Conservation (phyloP, 345 rosid species). For the Aquilaria malaccensis region DNA sequence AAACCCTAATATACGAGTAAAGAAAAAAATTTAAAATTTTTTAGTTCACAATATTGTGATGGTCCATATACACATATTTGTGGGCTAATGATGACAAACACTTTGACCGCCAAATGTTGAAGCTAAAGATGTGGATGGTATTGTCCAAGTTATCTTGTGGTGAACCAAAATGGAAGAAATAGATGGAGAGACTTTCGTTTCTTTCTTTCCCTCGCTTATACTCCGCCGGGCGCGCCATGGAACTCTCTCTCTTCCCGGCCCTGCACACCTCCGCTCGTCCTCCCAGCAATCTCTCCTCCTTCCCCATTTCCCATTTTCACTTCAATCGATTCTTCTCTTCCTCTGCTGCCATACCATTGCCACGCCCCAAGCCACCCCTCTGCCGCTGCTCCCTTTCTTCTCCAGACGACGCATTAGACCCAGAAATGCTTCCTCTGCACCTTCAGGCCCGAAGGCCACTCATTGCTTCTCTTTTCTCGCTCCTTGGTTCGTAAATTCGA, state of each 20-base stretch:
- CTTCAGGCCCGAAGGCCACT: conserved; percentile 53
- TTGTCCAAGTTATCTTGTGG: too few relatives aligned
- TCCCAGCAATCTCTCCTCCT: conserved; percentile 21
- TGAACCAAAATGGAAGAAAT: too few relatives aligned
- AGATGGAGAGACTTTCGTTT: too few relatives aligned
- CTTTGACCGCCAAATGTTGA: too few relatives aligned
- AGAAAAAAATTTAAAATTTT: too few relatives aligned
- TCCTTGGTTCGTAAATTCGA: conserved; percentile 28
- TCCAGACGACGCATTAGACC: conserved; percentile 20
- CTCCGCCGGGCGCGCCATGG: conserved; percentile 29
- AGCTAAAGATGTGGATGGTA: too few relatives aligned
- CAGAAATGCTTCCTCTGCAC: conserved; percentile 14
- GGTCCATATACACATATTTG: too few relatives aligned
- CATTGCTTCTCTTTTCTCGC: conserved; percentile 49
- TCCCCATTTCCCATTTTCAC: conserved; percentile 7
- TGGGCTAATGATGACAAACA: too few relatives aligned
- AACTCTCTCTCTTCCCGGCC: conserved; percentile 32
- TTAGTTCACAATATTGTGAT: too few relatives aligned
- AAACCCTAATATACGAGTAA: too few relatives aligned
- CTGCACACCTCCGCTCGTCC: conserved; percentile 23
- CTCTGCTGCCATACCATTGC: not conserved
- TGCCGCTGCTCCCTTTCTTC: conserved; percentile 39
- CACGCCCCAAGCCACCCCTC: not conserved
- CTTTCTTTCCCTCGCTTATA: not conserved
- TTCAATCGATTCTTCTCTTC: conserved; percentile 7